Conservation (phyloP, 352 stramenopile species). For the Phytophthora hibernalis region DNA sequence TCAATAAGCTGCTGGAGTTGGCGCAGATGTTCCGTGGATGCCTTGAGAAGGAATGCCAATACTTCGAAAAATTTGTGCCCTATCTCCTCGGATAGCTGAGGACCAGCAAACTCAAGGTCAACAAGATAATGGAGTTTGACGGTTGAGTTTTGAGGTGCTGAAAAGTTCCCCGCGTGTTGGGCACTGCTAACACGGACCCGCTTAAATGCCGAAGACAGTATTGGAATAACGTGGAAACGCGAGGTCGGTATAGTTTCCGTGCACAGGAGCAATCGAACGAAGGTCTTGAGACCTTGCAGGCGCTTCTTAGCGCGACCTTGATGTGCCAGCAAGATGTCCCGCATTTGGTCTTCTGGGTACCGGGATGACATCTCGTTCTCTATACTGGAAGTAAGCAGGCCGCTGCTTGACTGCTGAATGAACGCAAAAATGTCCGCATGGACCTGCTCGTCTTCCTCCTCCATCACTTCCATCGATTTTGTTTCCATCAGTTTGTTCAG, state of each 20-base stretch:
- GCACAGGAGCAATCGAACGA: conserved; percentile 58
- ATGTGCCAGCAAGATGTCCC: conserved; percentile 57
- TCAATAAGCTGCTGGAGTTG: conserved; percentile 51
- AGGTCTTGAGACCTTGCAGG: conserved; percentile 73
- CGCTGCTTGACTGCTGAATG: conserved; percentile 60
- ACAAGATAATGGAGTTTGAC: conserved; percentile 84
- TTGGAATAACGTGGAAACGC: conserved; percentile 76
- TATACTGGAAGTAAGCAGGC: conserved; percentile 14
- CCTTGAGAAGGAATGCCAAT: conserved; percentile 61
- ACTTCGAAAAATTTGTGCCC: conserved; percentile 72
- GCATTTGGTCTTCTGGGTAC: conserved; percentile 58
- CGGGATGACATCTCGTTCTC: conserved; percentile 1
- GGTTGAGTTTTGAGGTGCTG: conserved; percentile 25
- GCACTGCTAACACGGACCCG: conserved; percentile 28
- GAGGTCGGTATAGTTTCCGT: conserved; percentile 65
- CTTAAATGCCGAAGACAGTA: conserved; percentile 82
- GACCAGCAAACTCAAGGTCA: conserved; percentile 75
- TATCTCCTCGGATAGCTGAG: conserved; percentile 51
- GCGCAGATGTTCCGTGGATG: conserved; percentile 43
- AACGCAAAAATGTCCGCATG: conserved; percentile 86
- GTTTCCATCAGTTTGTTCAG: conserved; percentile 74
- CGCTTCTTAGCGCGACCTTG: conserved; percentile 54
- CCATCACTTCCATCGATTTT: conserved; percentile 78
- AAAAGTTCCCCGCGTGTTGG: background rate
- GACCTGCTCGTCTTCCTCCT: conserved; percentile 88